Conservation (phyloP, 805 yeast species). For the Ogataea polymorpha region DNA sequence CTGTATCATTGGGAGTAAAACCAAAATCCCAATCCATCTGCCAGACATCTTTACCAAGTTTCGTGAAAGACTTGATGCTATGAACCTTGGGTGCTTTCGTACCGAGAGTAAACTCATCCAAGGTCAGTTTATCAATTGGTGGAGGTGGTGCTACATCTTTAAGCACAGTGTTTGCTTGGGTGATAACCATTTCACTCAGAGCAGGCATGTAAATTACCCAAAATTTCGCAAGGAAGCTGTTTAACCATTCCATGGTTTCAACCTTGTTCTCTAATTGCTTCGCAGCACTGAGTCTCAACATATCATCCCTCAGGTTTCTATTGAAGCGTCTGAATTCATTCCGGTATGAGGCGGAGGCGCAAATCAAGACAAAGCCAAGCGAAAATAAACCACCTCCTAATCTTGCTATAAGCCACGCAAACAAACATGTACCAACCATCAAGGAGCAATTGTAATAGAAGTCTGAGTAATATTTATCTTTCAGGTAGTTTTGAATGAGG, state of each 20-base stretch:
- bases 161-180: constrained; percentile 63
- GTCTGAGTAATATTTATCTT: constrained; percentile 69
- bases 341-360: constrained; percentile 64
- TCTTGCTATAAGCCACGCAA: constrained; percentile 65
- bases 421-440: constrained; percentile 67
- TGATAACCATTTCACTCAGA: constrained; percentile 68
- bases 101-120: constrained; percentile 79
- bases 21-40: constrained; percentile 86
- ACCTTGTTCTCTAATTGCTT: constrained; percentile 59
- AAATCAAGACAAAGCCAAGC: constrained; percentile 54
- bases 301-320: constrained; percentile 71
- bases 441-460: constrained; percentile 67
- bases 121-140: constrained; percentile 70
- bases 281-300: constrained; percentile 60
- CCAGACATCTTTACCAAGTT: constrained; percentile 59
- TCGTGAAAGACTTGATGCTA: constrained; percentile 69
- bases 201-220: constrained; percentile 92
- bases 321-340: constrained; percentile 74
- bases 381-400: constrained; percentile 64
- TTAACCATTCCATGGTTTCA: constrained; percentile 82
- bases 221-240: constrained; percentile 71
- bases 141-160: constrained; percentile 77
- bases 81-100: constrained; percentile 75
- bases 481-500: constrained; percentile 53
- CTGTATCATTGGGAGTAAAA: constrained; percentile 78